Percentiles rank a stretch among this genome's conserved stretches.
These are phyloP conservation scores for Cladosporium sp. DNA, from an alignment of 2,329 filamentous ascomycete species.

Conservation along the genomic window DNA sequence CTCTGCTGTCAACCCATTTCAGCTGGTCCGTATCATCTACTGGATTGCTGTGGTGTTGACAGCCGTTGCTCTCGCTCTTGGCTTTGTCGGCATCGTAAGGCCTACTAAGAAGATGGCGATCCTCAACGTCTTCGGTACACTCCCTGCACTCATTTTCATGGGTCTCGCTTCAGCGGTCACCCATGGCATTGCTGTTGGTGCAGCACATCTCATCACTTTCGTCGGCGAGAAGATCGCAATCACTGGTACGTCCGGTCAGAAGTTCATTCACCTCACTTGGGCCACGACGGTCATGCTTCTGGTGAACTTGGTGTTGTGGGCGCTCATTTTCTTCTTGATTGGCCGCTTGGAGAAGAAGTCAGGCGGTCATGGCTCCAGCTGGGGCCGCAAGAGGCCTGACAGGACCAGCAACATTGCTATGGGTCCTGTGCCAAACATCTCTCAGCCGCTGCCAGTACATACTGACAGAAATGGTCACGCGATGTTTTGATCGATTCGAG, in stretches of 20 bases:
- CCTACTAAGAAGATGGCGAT: slow-evolving; percentile 35
- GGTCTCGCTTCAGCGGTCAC: slow-evolving; percentile 71
- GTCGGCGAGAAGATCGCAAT: slow-evolving; percentile 48
- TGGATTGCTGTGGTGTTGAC: slow-evolving; percentile 51
- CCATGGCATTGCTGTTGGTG: slow-evolving; percentile 57
- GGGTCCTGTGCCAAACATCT: slow-evolving; percentile 4
- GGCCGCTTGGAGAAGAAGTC: neutral
- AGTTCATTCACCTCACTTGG: slow-evolving; percentile 58
- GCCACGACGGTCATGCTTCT: slow-evolving; percentile 39
- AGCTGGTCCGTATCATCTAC: slow-evolving; percentile 57
- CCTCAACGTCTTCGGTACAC: slow-evolving; percentile 46
- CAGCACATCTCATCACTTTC: slow-evolving; percentile 48
- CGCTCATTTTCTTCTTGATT: slow-evolving; percentile 14
- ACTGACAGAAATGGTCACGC: slow-evolving; percentile 6
- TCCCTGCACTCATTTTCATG: slow-evolving; percentile 51
- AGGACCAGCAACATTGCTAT: slow-evolving; percentile 12
- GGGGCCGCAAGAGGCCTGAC: slow-evolving; percentile 14
- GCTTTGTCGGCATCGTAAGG: slow-evolving; percentile 40
- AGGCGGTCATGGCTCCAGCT: neutral
- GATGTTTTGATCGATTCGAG: slow-evolving; percentile 1
- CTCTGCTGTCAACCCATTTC: slow-evolving; percentile 53
- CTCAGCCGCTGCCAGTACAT: slow-evolving; percentile 2
- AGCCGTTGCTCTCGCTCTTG: slow-evolving; percentile 45
- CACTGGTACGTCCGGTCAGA: slow-evolving; percentile 45
- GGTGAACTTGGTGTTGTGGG: slow-evolving; percentile 19